Evolutionary conservation across 176 grass and related monocot species (phyloP), one percentile per base, ranked within the genome.

Genomic region (Cocos nucifera): DNA sequence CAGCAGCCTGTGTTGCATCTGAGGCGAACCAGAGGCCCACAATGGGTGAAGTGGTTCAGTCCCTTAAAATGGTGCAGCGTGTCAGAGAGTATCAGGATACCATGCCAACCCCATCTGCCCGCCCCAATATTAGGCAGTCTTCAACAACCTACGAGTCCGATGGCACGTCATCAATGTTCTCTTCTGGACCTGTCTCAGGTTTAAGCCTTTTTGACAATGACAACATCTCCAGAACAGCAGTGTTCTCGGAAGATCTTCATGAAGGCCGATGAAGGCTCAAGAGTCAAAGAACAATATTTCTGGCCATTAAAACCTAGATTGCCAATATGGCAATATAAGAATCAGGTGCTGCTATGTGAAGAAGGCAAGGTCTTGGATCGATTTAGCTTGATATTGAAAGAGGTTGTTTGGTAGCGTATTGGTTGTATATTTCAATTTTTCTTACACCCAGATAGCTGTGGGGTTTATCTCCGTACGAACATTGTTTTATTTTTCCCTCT

Each of bases 1-100:
- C 93, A 17, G 93, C 88, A 56, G 93, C 93, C 56, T 98, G 93
- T 79, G 93, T 98, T 75, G 80, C 93, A 14, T 76, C 83, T 2
- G 93, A 98, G 70, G 82, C 79, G 62, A 92, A 83, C 67, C 93
- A 98, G 74, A 84, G 93, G 32, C 93, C 93, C 28, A 98, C 93
- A 8, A 98, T 98, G 82, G 93, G 93, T 0, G 94, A 98, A 70
- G 94, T 98, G 77, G 94, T 98, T 73, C 94, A 98, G 75, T 98
- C 94, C 23, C 94, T 98, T 22, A 98, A 98, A 78, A 98, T 98
- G 94, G 94, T 98, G 5, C 88, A 98, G 59, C 82, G 70, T n/a
- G 78, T 79, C 26, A 62, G 62, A 22, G 87, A 93, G 57, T 79
- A 80, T 61, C 91, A 96, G 55, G 91, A 90, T 52, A 57, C 80